phyloP scores from a whole-genome alignment of 1,139 yeast genomes.

The Suhomyces taliae region DNA sequence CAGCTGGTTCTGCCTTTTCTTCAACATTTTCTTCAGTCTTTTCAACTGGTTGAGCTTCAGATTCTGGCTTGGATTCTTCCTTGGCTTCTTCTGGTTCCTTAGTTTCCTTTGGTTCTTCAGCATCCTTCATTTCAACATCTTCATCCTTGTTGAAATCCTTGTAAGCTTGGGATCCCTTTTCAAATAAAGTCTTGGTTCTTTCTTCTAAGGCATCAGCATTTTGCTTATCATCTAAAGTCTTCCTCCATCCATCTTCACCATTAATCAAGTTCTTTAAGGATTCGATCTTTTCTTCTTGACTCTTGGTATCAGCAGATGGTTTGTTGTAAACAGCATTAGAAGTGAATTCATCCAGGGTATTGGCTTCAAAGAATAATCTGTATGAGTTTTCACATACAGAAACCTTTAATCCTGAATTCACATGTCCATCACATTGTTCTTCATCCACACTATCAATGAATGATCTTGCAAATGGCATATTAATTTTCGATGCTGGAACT shows the following conservation, averaged over 20 bases:
- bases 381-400: slow-evolving; percentile 80
- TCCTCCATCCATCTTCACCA: slow-evolving; percentile 44
- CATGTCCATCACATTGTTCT: slow-evolving; percentile 64
- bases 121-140: slow-evolving; percentile 17
- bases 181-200: slow-evolving; percentile 27
- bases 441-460: slow-evolving; percentile 58
- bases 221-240: slow-evolving; percentile 28
- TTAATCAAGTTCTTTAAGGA: slow-evolving; percentile 29
- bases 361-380: slow-evolving; percentile 75
- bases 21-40: slow-evolving; percentile 9
- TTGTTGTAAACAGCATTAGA: slow-evolving; percentile 49
- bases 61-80: neutral
- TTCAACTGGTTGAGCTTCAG: slow-evolving; percentile 1
- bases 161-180: slow-evolving; percentile 35
- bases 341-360: slow-evolving; percentile 80
- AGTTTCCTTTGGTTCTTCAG: neutral
- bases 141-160: slow-evolving; percentile 18
- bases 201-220: slow-evolving; percentile 22
- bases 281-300: slow-evolving; percentile 28
- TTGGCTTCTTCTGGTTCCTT: slow-evolving; percentile 3
- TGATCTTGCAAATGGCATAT: slow-evolving; percentile 70
- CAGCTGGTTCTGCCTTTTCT: slow-evolving; percentile 2
- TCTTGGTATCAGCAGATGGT: slow-evolving; percentile 26
- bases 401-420: slow-evolving; percentile 74
- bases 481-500: slow-evolving; percentile 75